Conservation (phyloP, 805 yeast genomes). For the Zygosaccharomyces bailii region DNA sequence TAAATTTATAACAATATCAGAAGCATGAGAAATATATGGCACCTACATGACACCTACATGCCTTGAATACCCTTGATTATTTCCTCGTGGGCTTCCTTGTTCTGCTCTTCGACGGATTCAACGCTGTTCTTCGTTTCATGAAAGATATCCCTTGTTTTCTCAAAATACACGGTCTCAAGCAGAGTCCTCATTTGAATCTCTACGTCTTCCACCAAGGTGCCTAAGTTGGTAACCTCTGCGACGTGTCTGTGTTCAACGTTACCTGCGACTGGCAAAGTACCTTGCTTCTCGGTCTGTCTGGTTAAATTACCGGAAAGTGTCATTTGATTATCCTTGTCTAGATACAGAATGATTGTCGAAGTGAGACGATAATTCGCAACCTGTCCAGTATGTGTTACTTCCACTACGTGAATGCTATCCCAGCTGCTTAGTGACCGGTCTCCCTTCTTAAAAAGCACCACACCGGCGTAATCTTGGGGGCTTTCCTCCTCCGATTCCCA, state of each 20-base stretch:
- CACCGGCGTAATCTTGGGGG: conserved; percentile 73
- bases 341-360: conserved; percentile 79
- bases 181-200: conserved; percentile 83
- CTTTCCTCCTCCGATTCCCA: conserved; percentile 77
- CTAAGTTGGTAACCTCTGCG: conserved; percentile 82
- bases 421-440: conserved; percentile 52
- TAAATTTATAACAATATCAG: neutral
- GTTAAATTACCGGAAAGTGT: conserved; percentile 79
- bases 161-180: conserved; percentile 91
- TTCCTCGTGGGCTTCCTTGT: conserved; percentile 35
- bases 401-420: conserved; percentile 95
- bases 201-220: conserved; percentile 79
- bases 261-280: conserved; percentile 36
- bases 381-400: conserved; percentile 47
- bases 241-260: conserved; percentile 36
- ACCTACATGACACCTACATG: conserved; percentile 5
- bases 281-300: conserved; percentile 67
- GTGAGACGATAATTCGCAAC: conserved; percentile 66
- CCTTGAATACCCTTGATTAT: conserved; percentile 38
- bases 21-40: too few relatives aligned
- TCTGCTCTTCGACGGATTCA: conserved; percentile 20
- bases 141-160: conserved; percentile 85
- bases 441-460: conserved; percentile 72
- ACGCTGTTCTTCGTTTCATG: conserved; percentile 55
- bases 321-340: conserved; percentile 42